A percentile compares a stretch with the other conserved stretches of the same genome.
These are phyloP conservation scores for Hypoxylon sp. DNA, from an alignment of 2,329 filamentous ascomycete species.

Conservation along the genomic window DNA sequence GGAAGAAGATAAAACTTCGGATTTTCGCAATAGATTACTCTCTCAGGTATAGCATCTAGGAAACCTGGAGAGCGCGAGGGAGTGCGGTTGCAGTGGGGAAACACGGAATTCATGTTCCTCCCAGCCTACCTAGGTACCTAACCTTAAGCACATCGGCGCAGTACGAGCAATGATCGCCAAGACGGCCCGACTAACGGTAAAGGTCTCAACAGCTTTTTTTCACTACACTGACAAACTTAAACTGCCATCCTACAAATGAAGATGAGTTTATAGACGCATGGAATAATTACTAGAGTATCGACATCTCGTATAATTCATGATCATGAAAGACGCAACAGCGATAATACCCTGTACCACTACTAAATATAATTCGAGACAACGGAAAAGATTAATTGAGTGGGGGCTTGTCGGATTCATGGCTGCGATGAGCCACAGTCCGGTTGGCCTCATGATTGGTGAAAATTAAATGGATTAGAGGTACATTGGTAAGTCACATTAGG, in stretches of 20 bases:
- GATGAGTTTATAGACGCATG: neutral
- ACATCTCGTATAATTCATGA: neutral
- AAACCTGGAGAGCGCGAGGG: neutral
- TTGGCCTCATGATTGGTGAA: conserved; percentile 16
- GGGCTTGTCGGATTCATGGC: conserved; percentile 5
- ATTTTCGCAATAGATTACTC: conserved; percentile 17
- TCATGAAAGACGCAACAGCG: neutral
- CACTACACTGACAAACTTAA: neutral
- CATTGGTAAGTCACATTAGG: conserved; percentile 3
- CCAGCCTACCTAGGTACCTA: neutral
- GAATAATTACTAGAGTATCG: neutral
- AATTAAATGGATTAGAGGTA: neutral
- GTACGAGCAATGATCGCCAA: conserved; percentile 25
- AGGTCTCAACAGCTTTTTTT: conserved; percentile 1
- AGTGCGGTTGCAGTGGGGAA: conserved; percentile 6
- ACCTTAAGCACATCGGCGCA: conserved; percentile 5
- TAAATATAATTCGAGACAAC: neutral
- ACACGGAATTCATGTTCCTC: neutral
- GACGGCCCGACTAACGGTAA: conserved; percentile 37
- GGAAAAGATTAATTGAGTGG: neutral
- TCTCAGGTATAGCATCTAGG: neutral
- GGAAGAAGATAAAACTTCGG: conserved; percentile 24
- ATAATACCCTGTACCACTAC: neutral
- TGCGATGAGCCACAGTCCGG: conserved; percentile 10
- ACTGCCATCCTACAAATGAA: neutral